phyloP scores from a whole-genome alignment of 371 early-diverging fungal species.

The Lichtheimia ramosa region DNA sequence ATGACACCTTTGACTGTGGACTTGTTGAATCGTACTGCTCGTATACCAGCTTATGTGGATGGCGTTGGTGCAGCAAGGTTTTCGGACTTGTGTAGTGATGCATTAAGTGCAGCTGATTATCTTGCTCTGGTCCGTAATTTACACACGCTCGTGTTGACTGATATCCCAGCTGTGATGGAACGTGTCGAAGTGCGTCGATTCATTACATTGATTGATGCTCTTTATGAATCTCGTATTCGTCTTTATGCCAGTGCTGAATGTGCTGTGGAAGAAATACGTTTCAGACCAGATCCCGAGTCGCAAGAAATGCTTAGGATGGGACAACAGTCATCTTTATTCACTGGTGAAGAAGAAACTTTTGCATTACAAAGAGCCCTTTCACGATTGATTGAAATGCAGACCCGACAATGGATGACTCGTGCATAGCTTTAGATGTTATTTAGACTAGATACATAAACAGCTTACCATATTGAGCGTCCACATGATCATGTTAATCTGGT shows the following conservation, averaged over 20 bases:
- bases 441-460: too few relatives aligned
- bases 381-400: slow-evolving; percentile 89
- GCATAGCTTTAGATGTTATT: too few relatives aligned
- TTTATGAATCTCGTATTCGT: slow-evolving; percentile 74
- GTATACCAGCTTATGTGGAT: slow-evolving; percentile 59
- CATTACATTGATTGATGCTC: slow-evolving; percentile 92
- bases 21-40: background rate
- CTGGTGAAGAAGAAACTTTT: slow-evolving; percentile 92
- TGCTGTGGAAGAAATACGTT: slow-evolving; percentile 64
- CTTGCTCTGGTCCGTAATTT: slow-evolving; percentile 72
- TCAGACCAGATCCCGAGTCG: background rate
- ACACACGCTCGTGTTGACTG: slow-evolving; percentile 74
- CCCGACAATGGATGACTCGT: slow-evolving; percentile 41
- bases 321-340: slow-evolving; percentile 59
- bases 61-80: slow-evolving; percentile 79
- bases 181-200: slow-evolving; percentile 89
- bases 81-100: slow-evolving; percentile 76
- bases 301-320: background rate
- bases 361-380: slow-evolving; percentile 92
- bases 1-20: background rate
- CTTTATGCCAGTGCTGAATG: slow-evolving; percentile 74
- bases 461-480: too few relatives aligned
- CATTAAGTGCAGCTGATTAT: slow-evolving; percentile 89
- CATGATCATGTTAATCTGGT: too few relatives aligned
- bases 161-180: slow-evolving; percentile 79